phyloP scores from a whole-genome alignment of 257 asterid species.

The Lithospermum erythrorhizon region DNA sequence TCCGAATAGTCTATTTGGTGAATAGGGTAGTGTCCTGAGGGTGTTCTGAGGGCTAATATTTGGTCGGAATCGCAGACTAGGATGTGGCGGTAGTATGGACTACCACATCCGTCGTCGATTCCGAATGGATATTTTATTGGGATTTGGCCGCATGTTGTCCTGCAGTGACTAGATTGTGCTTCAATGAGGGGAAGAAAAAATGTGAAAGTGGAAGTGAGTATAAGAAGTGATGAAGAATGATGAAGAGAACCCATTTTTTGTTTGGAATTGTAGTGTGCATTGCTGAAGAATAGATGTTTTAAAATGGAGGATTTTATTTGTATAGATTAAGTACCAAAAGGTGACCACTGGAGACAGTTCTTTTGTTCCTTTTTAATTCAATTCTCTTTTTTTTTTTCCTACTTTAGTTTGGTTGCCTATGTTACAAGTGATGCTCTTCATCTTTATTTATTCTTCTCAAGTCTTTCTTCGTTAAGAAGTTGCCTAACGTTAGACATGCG shows the following conservation, averaged over 20 bases:
- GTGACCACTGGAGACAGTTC: no score
- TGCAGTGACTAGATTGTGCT: constrained; percentile 46
- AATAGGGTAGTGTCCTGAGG: constrained; percentile 67
- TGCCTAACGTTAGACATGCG: neutral
- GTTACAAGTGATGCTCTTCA: neutral
- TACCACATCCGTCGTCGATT: constrained; percentile 87
- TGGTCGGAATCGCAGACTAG: constrained; percentile 43
- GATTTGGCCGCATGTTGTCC: constrained; percentile 56
- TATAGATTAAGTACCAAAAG: no score
- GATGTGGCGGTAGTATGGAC: constrained; percentile 56
- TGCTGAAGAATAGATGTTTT: neutral
- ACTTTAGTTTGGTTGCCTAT: neutral
- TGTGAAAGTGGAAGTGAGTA: constrained; percentile 3
- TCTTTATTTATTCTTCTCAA: neutral
- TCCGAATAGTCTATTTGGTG: constrained; percentile 55
- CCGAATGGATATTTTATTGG: constrained; percentile 83
- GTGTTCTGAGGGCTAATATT: constrained; percentile 54
- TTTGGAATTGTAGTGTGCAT: neutral
- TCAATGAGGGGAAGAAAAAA: constrained; percentile 12
- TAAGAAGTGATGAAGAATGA: constrained; percentile 1
- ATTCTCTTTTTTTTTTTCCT: neutral
- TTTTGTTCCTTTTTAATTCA: no score
- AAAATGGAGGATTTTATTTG: neutral
- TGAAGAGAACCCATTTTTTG: neutral
- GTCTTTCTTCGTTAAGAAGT: neutral